Evolutionary conservation across 2,329 filamentous ascomycete genomes (phyloP).

Genomic region (Diaporthe vexans): DNA sequence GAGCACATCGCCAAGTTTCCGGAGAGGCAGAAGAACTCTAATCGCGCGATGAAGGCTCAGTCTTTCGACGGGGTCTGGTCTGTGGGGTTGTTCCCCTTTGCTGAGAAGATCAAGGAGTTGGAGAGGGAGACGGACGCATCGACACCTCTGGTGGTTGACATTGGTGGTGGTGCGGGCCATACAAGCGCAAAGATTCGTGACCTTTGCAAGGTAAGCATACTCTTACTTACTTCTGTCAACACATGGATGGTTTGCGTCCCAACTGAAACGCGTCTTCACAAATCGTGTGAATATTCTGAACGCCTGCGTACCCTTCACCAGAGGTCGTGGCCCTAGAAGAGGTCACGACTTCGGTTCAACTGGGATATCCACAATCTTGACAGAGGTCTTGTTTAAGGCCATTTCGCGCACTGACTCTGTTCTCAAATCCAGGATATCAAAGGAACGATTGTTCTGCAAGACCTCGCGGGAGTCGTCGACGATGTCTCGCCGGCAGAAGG

Average conservation of each 20-base stretch:
- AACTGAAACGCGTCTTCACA: neutral
- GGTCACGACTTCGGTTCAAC: neutral
- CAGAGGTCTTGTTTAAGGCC: neutral
- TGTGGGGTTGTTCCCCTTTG: constrained; percentile 29
- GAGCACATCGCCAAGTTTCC: constrained; percentile 25
- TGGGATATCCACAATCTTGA: neutral
- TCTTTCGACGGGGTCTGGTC: constrained; percentile 23
- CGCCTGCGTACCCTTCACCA: neutral
- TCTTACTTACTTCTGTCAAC: neutral
- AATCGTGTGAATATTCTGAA: neutral
- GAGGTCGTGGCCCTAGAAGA: neutral
- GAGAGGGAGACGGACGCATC: neutral
- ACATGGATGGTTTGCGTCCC: too few species aligned
- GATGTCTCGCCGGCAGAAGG: constrained; percentile 13
- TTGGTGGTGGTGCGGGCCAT: constrained; percentile 28
- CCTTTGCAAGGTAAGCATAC: constrained; percentile 14
- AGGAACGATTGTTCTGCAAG: constrained; percentile 24
- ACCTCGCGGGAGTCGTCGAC: neutral
- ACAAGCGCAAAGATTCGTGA: constrained; percentile 28
- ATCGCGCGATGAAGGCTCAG: constrained; percentile 30
- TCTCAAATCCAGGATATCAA: neutral
- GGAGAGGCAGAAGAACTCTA: constrained; percentile 17
- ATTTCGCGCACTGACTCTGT: neutral
- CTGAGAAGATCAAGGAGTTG: constrained; percentile 8
- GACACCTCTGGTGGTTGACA: constrained; percentile 21